These are phyloP conservation scores for Globisporangium ultimum DNA, from an alignment of 352 stramenopile species.

Conservation along the genomic window DNA sequence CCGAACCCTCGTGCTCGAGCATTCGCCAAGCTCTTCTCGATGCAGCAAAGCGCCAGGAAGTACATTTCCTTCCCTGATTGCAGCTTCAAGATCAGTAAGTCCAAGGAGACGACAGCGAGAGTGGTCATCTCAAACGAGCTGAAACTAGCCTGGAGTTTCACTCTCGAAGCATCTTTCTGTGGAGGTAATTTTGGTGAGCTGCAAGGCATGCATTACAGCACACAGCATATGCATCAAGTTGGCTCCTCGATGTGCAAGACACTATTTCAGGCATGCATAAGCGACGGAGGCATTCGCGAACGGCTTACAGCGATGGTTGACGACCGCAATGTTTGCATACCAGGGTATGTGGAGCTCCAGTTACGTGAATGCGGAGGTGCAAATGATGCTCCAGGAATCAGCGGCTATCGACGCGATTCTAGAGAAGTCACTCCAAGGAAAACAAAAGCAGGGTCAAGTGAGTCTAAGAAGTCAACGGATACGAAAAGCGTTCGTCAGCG, in stretches of 20 bases:
- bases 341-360: conserved; percentile 30
- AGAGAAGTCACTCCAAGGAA: conserved; percentile 6
- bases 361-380: conserved; percentile 35
- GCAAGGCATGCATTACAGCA: conserved; percentile 65
- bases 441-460: not conserved
- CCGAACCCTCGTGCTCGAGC: conserved; percentile 64
- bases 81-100: conserved; percentile 80
- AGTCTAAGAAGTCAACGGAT: not conserved
- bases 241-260: conserved; percentile 48
- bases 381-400: not conserved
- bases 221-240: conserved; percentile 44
- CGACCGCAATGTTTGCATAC: conserved; percentile 31
- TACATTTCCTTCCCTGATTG: conserved; percentile 68
- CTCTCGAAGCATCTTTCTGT: conserved; percentile 86
- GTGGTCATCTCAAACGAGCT: conserved; percentile 83
- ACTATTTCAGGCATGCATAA: conserved; percentile 39
- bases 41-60: conserved; percentile 60
- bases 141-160: conserved; percentile 76
- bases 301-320: conserved; percentile 25
- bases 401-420: conserved; percentile 1
- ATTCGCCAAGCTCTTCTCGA: conserved; percentile 72
- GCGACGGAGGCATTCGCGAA: conserved; percentile 29
- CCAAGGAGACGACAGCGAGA: conserved; percentile 77
- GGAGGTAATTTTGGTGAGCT: conserved; percentile 69
- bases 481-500: conserved; percentile 5